A percentile compares a stretch with the other conserved stretches of the same genome.
Conservation (phyloP, 1,284 basidiomycete genomes). For the Rhodotorula glutinis region DNA sequence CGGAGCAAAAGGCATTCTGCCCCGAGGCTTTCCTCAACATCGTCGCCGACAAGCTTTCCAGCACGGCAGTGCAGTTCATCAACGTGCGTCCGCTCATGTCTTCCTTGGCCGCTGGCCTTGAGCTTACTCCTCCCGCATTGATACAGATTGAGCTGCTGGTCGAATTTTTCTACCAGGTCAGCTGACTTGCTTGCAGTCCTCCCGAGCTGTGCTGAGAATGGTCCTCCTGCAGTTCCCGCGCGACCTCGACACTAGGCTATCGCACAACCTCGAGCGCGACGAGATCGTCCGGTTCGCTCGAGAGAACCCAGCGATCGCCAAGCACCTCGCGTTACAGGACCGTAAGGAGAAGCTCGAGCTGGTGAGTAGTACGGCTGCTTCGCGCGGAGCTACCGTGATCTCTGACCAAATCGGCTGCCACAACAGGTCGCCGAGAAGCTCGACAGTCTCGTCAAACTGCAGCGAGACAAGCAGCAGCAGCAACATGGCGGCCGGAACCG, state of each 20-base stretch:
- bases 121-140: background rate
- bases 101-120: too few relatives aligned
- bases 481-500: constrained; percentile 10
- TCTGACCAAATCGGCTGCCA: background rate
- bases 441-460: constrained; percentile 47
- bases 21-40: constrained; percentile 96
- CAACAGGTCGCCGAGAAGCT: constrained; percentile 47
- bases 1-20: constrained; percentile 81
- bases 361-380: constrained; percentile 52
- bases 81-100: constrained; percentile 49
- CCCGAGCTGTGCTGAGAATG: background rate
- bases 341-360: constrained; percentile 97
- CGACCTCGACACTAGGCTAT: constrained; percentile 90
- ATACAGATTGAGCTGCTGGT: constrained; percentile 84
- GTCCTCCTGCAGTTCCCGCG: constrained; percentile 73
- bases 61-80: constrained; percentile 97
- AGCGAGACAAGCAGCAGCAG: constrained; percentile 44
- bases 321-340: constrained; percentile 92
- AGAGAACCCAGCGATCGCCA: constrained; percentile 81
- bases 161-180: constrained; percentile 93
- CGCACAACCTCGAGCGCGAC: constrained; percentile 82
- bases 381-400: too few relatives aligned
- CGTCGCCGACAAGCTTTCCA: constrained; percentile 93
- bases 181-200: background rate
- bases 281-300: constrained; percentile 87